These are phyloP conservation scores for Vanilla planifolia DNA, from an alignment of 106 monocot genomes.

Conservation along the genomic window DNA sequence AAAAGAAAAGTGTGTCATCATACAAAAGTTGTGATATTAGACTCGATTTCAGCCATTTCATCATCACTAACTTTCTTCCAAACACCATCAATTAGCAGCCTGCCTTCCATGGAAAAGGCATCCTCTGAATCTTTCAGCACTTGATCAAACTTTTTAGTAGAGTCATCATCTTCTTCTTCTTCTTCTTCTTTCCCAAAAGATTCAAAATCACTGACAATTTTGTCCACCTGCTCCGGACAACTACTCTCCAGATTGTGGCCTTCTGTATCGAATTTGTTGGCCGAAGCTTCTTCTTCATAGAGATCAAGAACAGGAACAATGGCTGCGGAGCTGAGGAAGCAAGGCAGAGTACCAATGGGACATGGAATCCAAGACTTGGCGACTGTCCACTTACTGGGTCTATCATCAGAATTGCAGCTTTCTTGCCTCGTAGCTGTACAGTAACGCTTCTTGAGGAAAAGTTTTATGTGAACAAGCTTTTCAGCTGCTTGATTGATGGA, in stretches of 20 bases:
- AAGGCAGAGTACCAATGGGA: slow-evolving; percentile 81
- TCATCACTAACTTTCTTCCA: slow-evolving; percentile 73
- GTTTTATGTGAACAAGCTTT: slow-evolving; percentile 36
- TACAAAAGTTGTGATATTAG: slow-evolving; percentile 39
- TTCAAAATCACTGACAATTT: neutral
- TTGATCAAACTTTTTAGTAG: neutral
- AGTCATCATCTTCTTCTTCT: neutral
- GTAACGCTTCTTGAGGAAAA: slow-evolving; percentile 5
- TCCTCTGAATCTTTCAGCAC: slow-evolving; percentile 1
- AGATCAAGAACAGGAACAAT: slow-evolving; percentile 49
- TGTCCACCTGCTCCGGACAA: neutral
- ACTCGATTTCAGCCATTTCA: slow-evolving; percentile 46
- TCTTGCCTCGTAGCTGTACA: neutral
- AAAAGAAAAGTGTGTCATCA: too few relatives aligned
- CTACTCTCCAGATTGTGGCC: neutral
- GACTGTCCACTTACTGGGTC: slow-evolving; percentile 39
- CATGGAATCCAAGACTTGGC: slow-evolving; percentile 68
- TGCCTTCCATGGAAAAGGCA: slow-evolving; percentile 34
- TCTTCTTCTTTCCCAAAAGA: too few relatives aligned
- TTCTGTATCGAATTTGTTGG: neutral
- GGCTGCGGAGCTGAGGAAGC: slow-evolving; percentile 51
- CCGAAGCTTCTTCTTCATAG: neutral
- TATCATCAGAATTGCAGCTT: neutral
- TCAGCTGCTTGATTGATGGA: slow-evolving; percentile 38
- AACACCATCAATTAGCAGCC: slow-evolving; percentile 50